Conservation (phyloP, 768 basidiomycete species). For the Tricholoma matsutake region DNA sequence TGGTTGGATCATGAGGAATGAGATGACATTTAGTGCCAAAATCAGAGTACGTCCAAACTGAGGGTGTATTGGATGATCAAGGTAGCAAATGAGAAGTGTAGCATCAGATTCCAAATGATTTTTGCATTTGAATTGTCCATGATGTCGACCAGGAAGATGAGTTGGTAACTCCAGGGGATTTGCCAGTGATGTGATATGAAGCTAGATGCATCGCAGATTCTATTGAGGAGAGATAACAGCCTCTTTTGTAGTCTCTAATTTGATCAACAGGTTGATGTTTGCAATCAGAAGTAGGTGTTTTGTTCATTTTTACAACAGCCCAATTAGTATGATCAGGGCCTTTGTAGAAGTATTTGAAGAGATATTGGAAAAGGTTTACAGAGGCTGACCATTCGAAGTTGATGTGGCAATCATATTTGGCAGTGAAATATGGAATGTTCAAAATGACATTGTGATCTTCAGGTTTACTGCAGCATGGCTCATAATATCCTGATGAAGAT, state of each 20-base stretch:
- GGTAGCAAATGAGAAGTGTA: slow-evolving; percentile 19
- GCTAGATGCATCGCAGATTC: slow-evolving; percentile 37
- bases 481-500: neutral
- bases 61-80: slow-evolving; percentile 8
- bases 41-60: neutral
- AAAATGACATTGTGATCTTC: no score
- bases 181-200: slow-evolving; percentile 30
- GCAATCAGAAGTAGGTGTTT: no score
- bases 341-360: no score
- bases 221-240: slow-evolving; percentile 29
- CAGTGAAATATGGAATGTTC: no score
- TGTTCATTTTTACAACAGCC: no score
- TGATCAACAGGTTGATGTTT: no score
- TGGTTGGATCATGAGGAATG: neutral
- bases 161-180: slow-evolving; percentile 34
- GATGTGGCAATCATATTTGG: no score
- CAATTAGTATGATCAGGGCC: no score
- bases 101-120: slow-evolving; percentile 8
- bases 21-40: neutral
- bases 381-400: no score
- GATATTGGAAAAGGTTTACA: no score
- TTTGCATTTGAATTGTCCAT: slow-evolving; percentile 22
- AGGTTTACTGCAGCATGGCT: neutral
- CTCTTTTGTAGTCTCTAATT: slow-evolving; percentile 35
- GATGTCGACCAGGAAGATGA: slow-evolving; percentile 20